A percentile compares a stretch with the other conserved stretches of the same genome.
These are phyloP conservation scores for Mycosarcoma mackinlayi DNA, from an alignment of 1,284 basidiomycete species.

Conservation along the genomic window DNA sequence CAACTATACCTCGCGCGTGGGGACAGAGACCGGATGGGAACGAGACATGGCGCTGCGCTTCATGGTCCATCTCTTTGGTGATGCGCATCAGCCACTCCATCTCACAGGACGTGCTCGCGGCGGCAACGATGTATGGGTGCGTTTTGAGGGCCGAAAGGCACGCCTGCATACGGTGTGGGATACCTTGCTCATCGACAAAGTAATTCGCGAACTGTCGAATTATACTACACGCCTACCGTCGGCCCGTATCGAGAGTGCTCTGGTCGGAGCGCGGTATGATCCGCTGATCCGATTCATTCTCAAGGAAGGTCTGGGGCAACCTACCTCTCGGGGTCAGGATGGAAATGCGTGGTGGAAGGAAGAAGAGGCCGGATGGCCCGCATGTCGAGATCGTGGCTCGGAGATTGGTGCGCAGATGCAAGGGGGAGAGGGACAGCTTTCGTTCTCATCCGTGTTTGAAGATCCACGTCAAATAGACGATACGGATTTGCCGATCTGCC, in stretches of 20 bases:
- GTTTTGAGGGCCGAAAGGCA: conserved; percentile 65
- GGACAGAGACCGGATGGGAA: conserved; percentile 49
- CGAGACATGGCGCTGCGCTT: conserved; percentile 80
- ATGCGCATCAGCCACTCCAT: conserved; percentile 90
- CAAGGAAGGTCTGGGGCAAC: conserved; percentile 76
- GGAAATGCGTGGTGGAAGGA: conserved; percentile 46
- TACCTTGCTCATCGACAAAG: conserved; percentile 80
- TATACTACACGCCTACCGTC: conserved; percentile 78
- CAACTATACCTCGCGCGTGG: conserved; percentile 61
- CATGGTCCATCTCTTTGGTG: conserved; percentile 88
- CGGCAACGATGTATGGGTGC: conserved; percentile 75
- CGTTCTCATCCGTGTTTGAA: conserved; percentile 13
- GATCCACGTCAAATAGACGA: conserved; percentile 54
- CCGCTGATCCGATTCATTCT: conserved; percentile 86
- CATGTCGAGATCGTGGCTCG: conserved; percentile 44
- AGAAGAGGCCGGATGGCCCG: conserved; percentile 51
- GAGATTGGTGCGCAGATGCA: background rate
- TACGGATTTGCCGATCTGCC: conserved; percentile 75
- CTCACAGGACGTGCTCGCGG: conserved; percentile 85
- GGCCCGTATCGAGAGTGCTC: conserved; percentile 76
- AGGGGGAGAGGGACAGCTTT: conserved; percentile 20
- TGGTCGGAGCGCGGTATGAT: conserved; percentile 85
- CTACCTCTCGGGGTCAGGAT: conserved; percentile 6
- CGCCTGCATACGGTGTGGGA: conserved; percentile 89
- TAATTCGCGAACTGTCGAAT: conserved; percentile 79